Conservation (phyloP, 257 asterid species). For the Gentiana dahurica region DNA sequence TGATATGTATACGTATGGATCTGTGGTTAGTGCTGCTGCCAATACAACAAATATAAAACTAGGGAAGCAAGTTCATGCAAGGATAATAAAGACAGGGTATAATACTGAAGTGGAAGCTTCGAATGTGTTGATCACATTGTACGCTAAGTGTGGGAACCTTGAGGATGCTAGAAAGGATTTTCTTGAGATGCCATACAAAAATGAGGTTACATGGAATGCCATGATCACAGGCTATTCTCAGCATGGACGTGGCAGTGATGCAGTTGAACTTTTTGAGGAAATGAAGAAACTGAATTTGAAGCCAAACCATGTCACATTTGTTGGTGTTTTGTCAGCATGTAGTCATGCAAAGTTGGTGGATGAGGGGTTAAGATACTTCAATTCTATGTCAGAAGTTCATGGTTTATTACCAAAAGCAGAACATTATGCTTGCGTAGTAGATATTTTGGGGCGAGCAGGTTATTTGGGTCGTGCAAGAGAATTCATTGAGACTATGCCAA, state of each 20-base stretch:
- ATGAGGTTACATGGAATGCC: conserved; percentile 83
- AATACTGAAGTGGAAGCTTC: conserved; percentile 56
- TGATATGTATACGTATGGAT: conserved; percentile 70
- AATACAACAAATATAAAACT: conserved; percentile 50
- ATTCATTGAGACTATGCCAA: conserved; percentile 71
- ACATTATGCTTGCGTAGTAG: conserved; percentile 80
- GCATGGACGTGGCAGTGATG: conserved; percentile 66
- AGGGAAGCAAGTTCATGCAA: conserved; percentile 63
- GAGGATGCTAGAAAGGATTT: conserved; percentile 50
- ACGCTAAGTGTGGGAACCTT: conserved; percentile 78
- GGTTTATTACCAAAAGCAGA: conserved; percentile 55
- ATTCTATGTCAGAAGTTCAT: conserved; percentile 50
- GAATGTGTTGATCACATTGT: conserved; percentile 65
- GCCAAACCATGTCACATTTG: conserved; percentile 65
- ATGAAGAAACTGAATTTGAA: conserved; percentile 40
- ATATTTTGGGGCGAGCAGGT: conserved; percentile 84
- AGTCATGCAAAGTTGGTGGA: conserved; percentile 84
- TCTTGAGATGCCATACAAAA: conserved; percentile 46
- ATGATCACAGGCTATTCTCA: conserved; percentile 86
- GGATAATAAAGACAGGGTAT: conserved; percentile 50
- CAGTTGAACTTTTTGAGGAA: conserved; percentile 59
- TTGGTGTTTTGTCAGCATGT: conserved; percentile 82
- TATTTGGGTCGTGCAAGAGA: conserved; percentile 47
- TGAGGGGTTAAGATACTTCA: conserved; percentile 61
- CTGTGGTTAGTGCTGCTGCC: conserved; percentile 81